Percentiles rank a stretch among this genome's conserved stretches.
Conservation (phyloP, 371 early-diverging fungal species). For the Mucor indicus region DNA sequence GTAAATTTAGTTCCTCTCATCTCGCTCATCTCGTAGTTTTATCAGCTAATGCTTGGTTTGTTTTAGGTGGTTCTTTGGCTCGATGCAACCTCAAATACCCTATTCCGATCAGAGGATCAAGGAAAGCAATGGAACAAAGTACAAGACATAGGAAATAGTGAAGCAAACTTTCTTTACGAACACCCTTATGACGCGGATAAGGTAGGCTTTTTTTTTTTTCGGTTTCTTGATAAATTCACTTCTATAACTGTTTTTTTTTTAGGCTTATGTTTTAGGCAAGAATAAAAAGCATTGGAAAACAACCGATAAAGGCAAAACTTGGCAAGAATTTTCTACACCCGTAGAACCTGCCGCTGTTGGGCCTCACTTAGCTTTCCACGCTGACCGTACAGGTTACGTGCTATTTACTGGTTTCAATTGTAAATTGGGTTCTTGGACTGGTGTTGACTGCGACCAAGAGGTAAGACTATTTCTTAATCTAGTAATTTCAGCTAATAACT, state of each 20-base stretch:
- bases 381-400: slow-evolving; percentile 55
- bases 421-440: slow-evolving; percentile 42
- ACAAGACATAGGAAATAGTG: slow-evolving; percentile 34
- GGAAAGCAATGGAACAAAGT: slow-evolving; percentile 63
- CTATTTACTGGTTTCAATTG: slow-evolving; percentile 56
- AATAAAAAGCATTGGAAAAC: slow-evolving; percentile 65
- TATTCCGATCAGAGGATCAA: slow-evolving; percentile 66
- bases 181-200: slow-evolving; percentile 59
- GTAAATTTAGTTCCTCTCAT: slow-evolving; percentile 40
- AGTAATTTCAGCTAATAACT: not conserved
- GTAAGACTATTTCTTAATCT: slow-evolving; percentile 21
- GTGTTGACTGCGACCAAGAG: slow-evolving; percentile 49
- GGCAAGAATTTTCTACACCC: slow-evolving; percentile 61
- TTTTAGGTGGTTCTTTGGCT: slow-evolving; percentile 57
- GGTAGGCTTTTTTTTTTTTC: slow-evolving; percentile 40
- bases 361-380: slow-evolving; percentile 63
- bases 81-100: slow-evolving; percentile 44
- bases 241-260: too few relatives aligned
- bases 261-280: slow-evolving; percentile 64
- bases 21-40: not conserved
- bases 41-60: not conserved
- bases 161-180: slow-evolving; percentile 41
- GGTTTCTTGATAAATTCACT: too few relatives aligned
- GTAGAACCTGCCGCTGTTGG: slow-evolving; percentile 36
- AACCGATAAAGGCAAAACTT: slow-evolving; percentile 59